A percentile compares a stretch with the other conserved stretches of the same genome.
Conservation (phyloP, 2,329 filamentous ascomycete species). For the Alternaria infectoria region DNA sequence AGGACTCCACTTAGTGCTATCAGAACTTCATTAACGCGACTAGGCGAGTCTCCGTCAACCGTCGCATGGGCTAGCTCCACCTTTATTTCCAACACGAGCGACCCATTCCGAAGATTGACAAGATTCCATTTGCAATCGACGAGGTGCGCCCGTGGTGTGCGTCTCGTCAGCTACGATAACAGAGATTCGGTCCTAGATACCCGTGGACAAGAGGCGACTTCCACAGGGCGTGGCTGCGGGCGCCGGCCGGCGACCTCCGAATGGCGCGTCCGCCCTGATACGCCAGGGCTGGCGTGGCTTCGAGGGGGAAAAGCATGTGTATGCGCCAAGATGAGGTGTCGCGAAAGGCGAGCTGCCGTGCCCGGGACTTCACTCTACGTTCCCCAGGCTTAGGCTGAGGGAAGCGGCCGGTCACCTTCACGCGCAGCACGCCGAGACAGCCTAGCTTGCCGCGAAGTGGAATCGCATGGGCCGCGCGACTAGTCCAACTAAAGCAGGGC, state of each 20-base stretch:
- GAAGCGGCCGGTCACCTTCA: constrained; percentile 4
- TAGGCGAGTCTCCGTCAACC: constrained; percentile 9
- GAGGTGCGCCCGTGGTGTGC: constrained; percentile 4
- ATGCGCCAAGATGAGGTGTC: neutral
- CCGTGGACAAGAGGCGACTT: constrained; percentile 8
- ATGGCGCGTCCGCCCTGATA: neutral
- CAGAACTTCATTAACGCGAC: constrained; percentile 14
- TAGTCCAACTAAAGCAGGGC: constrained; percentile 9
- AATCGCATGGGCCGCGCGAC: constrained; percentile 8
- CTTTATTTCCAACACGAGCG: constrained; percentile 2
- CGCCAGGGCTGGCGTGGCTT: constrained; percentile 4
- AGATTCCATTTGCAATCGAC: constrained; percentile 17
- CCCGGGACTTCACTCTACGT: neutral
- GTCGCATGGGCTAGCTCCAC: constrained; percentile 6
- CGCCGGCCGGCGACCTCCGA: constrained; percentile 10
- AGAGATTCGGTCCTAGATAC: constrained; percentile 8
- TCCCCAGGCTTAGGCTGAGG: constrained; percentile 7
- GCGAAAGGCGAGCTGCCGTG: constrained; percentile 8
- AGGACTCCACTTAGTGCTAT: constrained; percentile 8
- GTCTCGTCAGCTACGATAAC: constrained; percentile 12
- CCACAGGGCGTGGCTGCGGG: neutral
- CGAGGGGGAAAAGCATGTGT: constrained; percentile 7
- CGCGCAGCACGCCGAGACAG: constrained; percentile 9
- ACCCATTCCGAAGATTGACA: constrained; percentile 6
- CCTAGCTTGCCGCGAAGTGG: constrained; percentile 12